Evolutionary conservation across 768 basidiomycete species (phyloP).

Genomic region (Pleurotus tuber-regium): DNA sequence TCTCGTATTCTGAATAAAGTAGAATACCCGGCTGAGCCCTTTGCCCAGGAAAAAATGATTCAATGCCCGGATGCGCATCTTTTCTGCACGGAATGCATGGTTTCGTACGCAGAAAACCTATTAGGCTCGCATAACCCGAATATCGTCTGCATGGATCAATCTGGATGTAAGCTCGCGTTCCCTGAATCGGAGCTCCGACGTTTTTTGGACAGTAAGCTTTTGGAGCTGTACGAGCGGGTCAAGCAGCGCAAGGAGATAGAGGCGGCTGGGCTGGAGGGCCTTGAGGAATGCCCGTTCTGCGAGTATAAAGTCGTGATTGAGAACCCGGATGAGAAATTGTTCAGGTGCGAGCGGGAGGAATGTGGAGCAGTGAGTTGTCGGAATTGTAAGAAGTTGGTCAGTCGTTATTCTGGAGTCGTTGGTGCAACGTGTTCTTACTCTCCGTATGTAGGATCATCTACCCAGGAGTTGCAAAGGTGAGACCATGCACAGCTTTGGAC

Average conservation of each 20-base stretch:
- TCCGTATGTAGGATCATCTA: slow-evolving; percentile 66
- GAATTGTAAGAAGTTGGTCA: slow-evolving; percentile 68
- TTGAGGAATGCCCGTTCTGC: slow-evolving; percentile 92
- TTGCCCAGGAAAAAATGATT: slow-evolving; percentile 69
- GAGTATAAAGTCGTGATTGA: slow-evolving; percentile 85
- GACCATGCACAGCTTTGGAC: too few relatives aligned
- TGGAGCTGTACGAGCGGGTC: slow-evolving; percentile 70
- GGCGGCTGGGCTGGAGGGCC: slow-evolving; percentile 69
- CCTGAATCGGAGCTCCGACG: slow-evolving; percentile 66
- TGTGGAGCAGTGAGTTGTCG: slow-evolving; percentile 81
- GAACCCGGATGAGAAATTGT: slow-evolving; percentile 60
- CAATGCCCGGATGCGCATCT: slow-evolving; percentile 90
- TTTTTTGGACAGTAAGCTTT: slow-evolving; percentile 63
- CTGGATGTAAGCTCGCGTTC: slow-evolving; percentile 68
- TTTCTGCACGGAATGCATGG: slow-evolving; percentile 77
- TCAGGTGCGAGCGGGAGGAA: slow-evolving; percentile 51
- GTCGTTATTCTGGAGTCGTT: too few relatives aligned
- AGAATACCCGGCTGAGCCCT: background rate
- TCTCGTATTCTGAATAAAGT: slow-evolving; percentile 1
- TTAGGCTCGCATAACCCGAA: slow-evolving; percentile 61
- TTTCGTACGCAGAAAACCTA: slow-evolving; percentile 60
- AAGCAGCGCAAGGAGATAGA: slow-evolving; percentile 79
- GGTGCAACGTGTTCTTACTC: too few relatives aligned
- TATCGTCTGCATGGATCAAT: slow-evolving; percentile 82
- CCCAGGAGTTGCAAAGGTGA: slow-evolving; percentile 81